Conservation (phyloP, 1,139 yeast species). For the Diutina scorzettiae region DNA sequence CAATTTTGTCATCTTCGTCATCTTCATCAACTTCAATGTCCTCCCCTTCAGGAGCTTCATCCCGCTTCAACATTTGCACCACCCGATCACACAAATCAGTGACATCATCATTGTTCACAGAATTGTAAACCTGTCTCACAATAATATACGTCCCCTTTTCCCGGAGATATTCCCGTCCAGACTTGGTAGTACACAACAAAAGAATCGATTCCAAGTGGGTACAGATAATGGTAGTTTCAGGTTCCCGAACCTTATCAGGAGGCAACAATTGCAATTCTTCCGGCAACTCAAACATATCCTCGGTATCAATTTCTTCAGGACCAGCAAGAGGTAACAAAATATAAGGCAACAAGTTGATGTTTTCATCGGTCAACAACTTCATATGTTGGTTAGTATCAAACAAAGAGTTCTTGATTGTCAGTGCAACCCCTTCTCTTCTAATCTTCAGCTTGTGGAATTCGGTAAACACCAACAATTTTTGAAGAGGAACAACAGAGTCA, state of each 20-base stretch:
- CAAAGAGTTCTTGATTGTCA: slow-evolving; percentile 80
- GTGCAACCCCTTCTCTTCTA: slow-evolving; percentile 88
- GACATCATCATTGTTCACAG: slow-evolving; percentile 46
- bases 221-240: slow-evolving; percentile 49
- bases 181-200: slow-evolving; percentile 62
- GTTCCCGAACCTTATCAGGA: slow-evolving; percentile 68
- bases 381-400: slow-evolving; percentile 69
- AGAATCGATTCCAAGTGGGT: slow-evolving; percentile 69
- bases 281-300: slow-evolving; percentile 80
- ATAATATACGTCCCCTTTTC: slow-evolving; percentile 72
- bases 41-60: slow-evolving; percentile 43
- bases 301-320: slow-evolving; percentile 67
- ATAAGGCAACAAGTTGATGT: slow-evolving; percentile 69
- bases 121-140: slow-evolving; percentile 74
- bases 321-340: slow-evolving; percentile 76
- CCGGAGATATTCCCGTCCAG: slow-evolving; percentile 65
- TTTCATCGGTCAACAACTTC: slow-evolving; percentile 44
- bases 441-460: slow-evolving; percentile 66
- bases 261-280: slow-evolving; percentile 78
- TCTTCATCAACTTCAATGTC: slow-evolving; percentile 16
- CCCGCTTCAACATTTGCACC: slow-evolving; percentile 87
- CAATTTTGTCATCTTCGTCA: slow-evolving; percentile 34
- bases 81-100: slow-evolving; percentile 60
- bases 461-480: slow-evolving; percentile 73
- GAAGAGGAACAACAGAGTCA: slow-evolving; percentile 69